Evolutionary conservation across 192 early-diverging fungal genomes (phyloP), one percentile per base, ranked within the genome.

Genomic region (Coemansia sp.): DNA sequence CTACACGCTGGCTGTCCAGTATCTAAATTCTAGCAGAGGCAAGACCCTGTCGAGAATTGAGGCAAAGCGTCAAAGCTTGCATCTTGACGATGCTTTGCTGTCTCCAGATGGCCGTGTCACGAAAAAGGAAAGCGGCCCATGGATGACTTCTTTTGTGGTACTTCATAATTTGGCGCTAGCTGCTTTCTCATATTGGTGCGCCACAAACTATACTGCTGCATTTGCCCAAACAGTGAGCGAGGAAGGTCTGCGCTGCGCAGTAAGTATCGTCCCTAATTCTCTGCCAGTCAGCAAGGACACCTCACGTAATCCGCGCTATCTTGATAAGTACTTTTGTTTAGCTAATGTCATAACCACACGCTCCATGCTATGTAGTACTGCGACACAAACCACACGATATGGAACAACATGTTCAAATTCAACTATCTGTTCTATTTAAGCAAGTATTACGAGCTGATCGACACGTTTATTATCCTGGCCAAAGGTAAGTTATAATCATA

Each of bases 371-470:
- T 70, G 64, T 82, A 82, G 79, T 82, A 77, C 62, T 93, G 91
- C 72, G 90, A 94, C 68, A 76, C 75, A 16, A 87, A 90, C 67
- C 59, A 79, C 54, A 85, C 81, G 44, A 81, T 93, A 64, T 93
- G 91, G 91, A 86, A 90, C 66, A 75, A 85, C 72, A 82, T 93
- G 67, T 90, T 86, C 68, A 92, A 93, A 82, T 93, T 90, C 85
- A 89, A 90, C 44, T 95, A 92, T 59, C 64, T 93, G 64, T 95
- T 95, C 76, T 95, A 95, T 81, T 87, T 95, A 21, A 91, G 89
- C 81, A 93, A 93, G 78, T 92, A 88, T 75, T 95, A 94, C 80
- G 94, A 95, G 74, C 85, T 95, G 36, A 85, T 95, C 54, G 94
- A 95, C 68, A 95, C 94, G 57, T 86, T 89, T 72, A 94, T 95